phyloP scores from a whole-genome alignment of 805 yeast genomes.

The Hanseniaspora valbyensis region DNA sequence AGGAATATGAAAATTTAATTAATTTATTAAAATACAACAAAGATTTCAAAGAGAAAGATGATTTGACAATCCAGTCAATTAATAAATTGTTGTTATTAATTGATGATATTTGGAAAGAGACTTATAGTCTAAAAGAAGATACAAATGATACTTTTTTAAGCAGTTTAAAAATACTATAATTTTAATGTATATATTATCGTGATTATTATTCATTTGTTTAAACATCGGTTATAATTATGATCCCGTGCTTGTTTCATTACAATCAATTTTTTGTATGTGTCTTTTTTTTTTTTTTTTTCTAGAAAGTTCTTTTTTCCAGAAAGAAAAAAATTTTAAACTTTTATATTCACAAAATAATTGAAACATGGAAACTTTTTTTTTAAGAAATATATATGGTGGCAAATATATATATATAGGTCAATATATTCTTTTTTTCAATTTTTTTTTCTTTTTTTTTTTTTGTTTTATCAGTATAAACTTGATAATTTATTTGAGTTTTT shows the following conservation, averaged over 20 bases:
- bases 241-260: too few relatives aligned
- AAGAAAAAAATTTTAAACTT: neutral
- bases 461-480: neutral
- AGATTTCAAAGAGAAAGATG: constrained; percentile 41
- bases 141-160: constrained; percentile 8
- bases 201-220: neutral
- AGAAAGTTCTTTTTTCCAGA: constrained; percentile 12
- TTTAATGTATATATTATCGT: neutral
- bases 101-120: constrained; percentile 20
- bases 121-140: constrained; percentile 8
- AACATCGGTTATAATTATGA: too few relatives aligned
- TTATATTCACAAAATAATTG: too few relatives aligned
- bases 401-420: neutral
- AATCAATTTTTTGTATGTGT: neutral
- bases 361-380: neutral
- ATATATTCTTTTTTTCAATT: neutral
- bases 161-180: constrained; percentile 5
- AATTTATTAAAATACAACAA: constrained; percentile 35
- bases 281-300: constrained; percentile 5
- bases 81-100: constrained; percentile 28
- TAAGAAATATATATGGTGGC: neutral
- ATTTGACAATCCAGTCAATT: constrained; percentile 52
- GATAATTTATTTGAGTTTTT: neutral
- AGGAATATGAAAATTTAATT: constrained; percentile 35
- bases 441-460: neutral